Base-by-base conservation (phyloP, 345 rosid genomes). In the Erucastrum elatum region DNA sequence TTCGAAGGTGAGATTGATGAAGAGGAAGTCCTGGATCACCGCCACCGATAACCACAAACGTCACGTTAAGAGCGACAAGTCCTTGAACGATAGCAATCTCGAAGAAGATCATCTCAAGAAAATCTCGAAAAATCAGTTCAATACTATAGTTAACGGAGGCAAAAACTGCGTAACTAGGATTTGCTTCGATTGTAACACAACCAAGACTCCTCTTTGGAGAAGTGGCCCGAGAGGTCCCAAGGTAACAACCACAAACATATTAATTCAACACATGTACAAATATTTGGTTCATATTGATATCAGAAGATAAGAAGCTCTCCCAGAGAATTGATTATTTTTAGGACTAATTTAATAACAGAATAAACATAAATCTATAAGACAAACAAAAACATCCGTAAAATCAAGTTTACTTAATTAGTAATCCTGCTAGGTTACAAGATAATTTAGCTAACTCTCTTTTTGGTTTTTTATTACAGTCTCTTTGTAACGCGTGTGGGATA, bases 131-230 rank as follows among this genome's bases (percentile, higher is more conserved):
- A 58, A 56, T 67, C 66, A 53, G 27, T 34, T 37, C 66, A 35
- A 39, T 39, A 67, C 1, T 16, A 58, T 12, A 15, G 44, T 67
- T 91, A 86, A 64, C n/a, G 75, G 75, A 69, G 53, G 63, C 39
- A 70, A 53, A 8, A 60, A 70, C 37, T 64, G 59, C 71, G 65
- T 71, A 11, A 30, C 65, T 66, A 56, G 81, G 81, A 72, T 59
- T 87, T 94, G 98, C 81, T 71, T 95, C 74, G 95, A 94, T 69
- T 94, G 98, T 75, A 90, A 88, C 89, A 91, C 98, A 5, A 89
- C 98, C 9, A 94, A 94, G 76, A 94, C 98, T 76, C 98, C 98
- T 79, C 94, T 94, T 74, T 94, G 98, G 98, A 87, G 98, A 79
- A 91, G 98, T 65, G 98, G 97, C 16, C 97, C 97, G 1, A 82